Conservation (phyloP, 2,329 filamentous ascomycete species). For the Trichophyton benhamiae region DNA sequence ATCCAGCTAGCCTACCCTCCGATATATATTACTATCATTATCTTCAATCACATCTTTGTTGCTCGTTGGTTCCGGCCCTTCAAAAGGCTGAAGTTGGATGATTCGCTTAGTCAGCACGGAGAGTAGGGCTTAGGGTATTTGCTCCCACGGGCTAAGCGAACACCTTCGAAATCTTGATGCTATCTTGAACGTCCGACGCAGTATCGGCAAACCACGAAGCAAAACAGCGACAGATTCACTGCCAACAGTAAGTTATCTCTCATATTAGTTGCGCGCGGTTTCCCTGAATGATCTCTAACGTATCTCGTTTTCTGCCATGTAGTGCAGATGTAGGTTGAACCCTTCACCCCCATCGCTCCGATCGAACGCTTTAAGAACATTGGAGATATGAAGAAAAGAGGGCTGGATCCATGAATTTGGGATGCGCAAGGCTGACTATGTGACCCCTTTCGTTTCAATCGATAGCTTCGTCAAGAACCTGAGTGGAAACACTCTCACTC, state of each 20-base stretch:
- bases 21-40: too few relatives aligned
- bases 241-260: conserved; percentile 34
- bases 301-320: conserved; percentile 24
- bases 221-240: conserved; percentile 22
- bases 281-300: conserved; percentile 35
- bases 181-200: conserved; percentile 12
- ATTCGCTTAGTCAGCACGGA: not conserved
- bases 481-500: conserved; percentile 59
- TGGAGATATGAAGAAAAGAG: conserved; percentile 13
- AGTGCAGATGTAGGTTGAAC: conserved; percentile 79
- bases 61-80: too few relatives aligned
- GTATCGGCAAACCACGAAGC: conserved; percentile 23
- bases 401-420: conserved; percentile 13
- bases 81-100: too few relatives aligned
- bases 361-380: conserved; percentile 10
- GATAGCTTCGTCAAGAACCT: conserved; percentile 61
- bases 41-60: too few relatives aligned
- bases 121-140: conserved; percentile 32
- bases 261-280: not conserved
- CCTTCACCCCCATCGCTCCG: conserved; percentile 11
- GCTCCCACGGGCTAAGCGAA: conserved; percentile 34
- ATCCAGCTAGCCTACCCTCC: not conserved
- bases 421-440: conserved; percentile 4
- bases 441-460: conserved; percentile 8
- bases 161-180: conserved; percentile 23